phyloP scores from a whole-genome alignment of 2,329 filamentous ascomycete species.

The Cladosporium colombiae region DNA sequence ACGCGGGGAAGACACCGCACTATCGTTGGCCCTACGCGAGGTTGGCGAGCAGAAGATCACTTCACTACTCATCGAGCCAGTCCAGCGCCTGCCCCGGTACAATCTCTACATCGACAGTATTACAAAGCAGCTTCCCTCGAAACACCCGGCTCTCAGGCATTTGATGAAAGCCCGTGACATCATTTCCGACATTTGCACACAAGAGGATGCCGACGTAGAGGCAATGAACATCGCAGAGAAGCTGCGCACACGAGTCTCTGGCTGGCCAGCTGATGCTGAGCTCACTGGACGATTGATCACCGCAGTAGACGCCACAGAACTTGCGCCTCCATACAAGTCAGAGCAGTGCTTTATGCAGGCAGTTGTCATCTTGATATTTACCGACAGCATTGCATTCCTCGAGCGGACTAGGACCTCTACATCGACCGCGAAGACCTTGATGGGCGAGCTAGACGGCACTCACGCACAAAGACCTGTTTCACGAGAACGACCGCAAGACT shows the following conservation, averaged over 20 bases:
- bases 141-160: slow-evolving; percentile 78
- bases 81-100: slow-evolving; percentile 91
- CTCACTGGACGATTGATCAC: slow-evolving; percentile 77
- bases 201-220: slow-evolving; percentile 70
- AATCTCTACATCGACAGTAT: slow-evolving; percentile 97
- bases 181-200: slow-evolving; percentile 93
- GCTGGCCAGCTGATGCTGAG: slow-evolving; percentile 45
- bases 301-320: slow-evolving; percentile 76
- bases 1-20: slow-evolving; percentile 74
- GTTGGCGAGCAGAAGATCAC: slow-evolving; percentile 88
- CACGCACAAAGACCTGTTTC: slow-evolving; percentile 54
- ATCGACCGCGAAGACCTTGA: slow-evolving; percentile 68
- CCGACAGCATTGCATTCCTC: slow-evolving; percentile 76
- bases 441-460: slow-evolving; percentile 83
- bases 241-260: slow-evolving; percentile 45
- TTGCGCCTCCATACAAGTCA: slow-evolving; percentile 68
- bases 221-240: slow-evolving; percentile 73
- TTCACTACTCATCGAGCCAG: slow-evolving; percentile 91
- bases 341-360: slow-evolving; percentile 27
- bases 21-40: slow-evolving; percentile 75
- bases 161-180: slow-evolving; percentile 90
- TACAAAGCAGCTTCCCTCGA: slow-evolving; percentile 77
- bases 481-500: slow-evolving; percentile 60
- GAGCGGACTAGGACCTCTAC: slow-evolving; percentile 61
- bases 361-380: slow-evolving; percentile 80